Base-by-base conservation (phyloP, 345 rosid genomes). In the Acer campestre region DNA sequence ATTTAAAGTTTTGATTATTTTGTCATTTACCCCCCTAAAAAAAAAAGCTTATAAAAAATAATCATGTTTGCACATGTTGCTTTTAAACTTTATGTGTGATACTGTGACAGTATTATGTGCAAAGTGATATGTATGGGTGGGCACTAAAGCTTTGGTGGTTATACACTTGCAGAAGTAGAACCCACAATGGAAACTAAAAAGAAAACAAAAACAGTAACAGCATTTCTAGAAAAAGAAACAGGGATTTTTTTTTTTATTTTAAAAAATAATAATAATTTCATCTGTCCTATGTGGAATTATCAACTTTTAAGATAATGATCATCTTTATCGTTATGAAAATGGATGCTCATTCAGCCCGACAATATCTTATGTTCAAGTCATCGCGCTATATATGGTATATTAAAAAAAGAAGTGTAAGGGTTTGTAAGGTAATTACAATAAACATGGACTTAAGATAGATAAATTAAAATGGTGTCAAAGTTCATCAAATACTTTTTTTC, bases 11-110 rank as follows among this genome's bases (percentile, higher is more conserved):
- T 59, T 68, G 16, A 68, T 70, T 10, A 78, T 14, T 69, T 77
- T 80, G 83, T 77, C 81, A 70, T 80, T 75, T 78, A 64, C 38
- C 44, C 40, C 14, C 11, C 13, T 3, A 16, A 20, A 38, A 74
- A 25, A 25, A 77, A 74, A 74, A 25, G 23, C 20, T 17, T 6
- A 14, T 67, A 59, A 56, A 20, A 59, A 70, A 27, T n/a, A 73
- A 11, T 61, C 46, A 46, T 38, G 5, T 56, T 58, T 58, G 71
- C 6, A 64, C 61, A n/a, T 56, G 10, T 29, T 73, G 76, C 71
- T 55, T 68, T 75, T 11, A n/a, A 61, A 35, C 27, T 25, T 49
- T 69, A 23, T 67, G 56, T 35, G 38, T 35, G 35, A 31, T 4
- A 31, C 35, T 23, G 72, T 71, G 75, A 49, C 61, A 59, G 64